These are phyloP conservation scores for Sambucus nigra DNA, from an alignment of 129 eudicot species.

Conservation along the genomic window DNA sequence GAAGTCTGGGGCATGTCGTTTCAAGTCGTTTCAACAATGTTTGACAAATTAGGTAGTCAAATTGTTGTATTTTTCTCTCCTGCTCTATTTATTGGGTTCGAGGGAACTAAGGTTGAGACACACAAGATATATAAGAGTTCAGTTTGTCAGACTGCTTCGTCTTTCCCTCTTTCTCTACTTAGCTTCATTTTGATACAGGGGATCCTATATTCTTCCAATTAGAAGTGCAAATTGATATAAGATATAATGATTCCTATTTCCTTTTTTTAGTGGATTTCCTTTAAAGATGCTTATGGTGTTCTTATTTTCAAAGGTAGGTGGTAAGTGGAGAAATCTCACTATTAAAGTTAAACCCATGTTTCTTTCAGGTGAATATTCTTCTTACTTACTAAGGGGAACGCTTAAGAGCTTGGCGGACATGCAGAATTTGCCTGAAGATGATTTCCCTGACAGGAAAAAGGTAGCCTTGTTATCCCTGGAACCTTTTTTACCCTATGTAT, in stretches of 20 bases:
- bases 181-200: neutral
- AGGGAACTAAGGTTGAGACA: neutral
- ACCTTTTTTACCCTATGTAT: neutral
- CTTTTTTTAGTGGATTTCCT: neutral
- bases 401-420: slow-evolving; percentile 69
- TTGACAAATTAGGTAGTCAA: slow-evolving; percentile 68
- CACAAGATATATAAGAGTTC: neutral
- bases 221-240: neutral
- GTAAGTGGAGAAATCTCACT: slow-evolving; percentile 2
- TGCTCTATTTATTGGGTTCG: neutral
- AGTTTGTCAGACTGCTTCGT: neutral
- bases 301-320: neutral
- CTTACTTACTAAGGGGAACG: slow-evolving; percentile 44
- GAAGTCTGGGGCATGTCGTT: slow-evolving; percentile 90
- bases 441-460: slow-evolving; percentile 74
- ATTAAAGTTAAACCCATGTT: neutral
- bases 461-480: slow-evolving; percentile 18
- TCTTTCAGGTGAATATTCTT: slow-evolving; percentile 50
- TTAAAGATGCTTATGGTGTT: neutral
- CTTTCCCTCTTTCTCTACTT: neutral
- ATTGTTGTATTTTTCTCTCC: neutral
- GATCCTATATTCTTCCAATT: neutral
- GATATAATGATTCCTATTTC: no score
- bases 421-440: slow-evolving; percentile 84
- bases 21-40: slow-evolving; percentile 82